Evolutionary conservation across 371 early-diverging fungal species (phyloP).

Genomic region (Rhizopus sp.): DNA sequence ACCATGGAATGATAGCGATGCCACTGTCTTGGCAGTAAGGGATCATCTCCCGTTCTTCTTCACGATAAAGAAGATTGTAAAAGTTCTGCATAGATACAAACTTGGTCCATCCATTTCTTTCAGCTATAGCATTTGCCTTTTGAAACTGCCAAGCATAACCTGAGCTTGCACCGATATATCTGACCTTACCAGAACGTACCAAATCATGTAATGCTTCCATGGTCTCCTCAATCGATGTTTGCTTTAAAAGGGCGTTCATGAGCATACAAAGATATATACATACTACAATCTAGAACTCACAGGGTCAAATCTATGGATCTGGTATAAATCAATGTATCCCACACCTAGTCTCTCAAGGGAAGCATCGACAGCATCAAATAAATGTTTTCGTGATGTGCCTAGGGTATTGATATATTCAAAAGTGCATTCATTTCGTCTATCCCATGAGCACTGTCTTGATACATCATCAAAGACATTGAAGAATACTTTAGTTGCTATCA

Average conservation of each 20-base stretch:
- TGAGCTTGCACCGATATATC: constrained; percentile 39
- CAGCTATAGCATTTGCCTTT: constrained; percentile 31
- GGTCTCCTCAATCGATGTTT: constrained; percentile 50
- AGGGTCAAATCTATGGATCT: constrained; percentile 49
- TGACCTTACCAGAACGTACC: constrained; percentile 43
- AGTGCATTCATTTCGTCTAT: background rate
- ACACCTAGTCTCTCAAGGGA: constrained; percentile 47
- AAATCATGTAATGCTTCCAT: constrained; percentile 53
- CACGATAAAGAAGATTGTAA: constrained; percentile 51
- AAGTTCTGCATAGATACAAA: constrained; percentile 45
- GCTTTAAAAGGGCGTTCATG: constrained; percentile 41
- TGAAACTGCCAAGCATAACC: constrained; percentile 29
- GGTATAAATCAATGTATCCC: constrained; percentile 68
- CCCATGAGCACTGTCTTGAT: background rate
- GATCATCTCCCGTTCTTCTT: constrained; percentile 57
- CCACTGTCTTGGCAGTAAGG: constrained; percentile 37
- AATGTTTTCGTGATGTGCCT: constrained; percentile 56
- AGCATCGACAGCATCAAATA: constrained; percentile 54
- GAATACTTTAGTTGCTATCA: constrained; percentile 43
- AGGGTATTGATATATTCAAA: constrained; percentile 23
- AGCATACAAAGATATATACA: constrained; percentile 4
- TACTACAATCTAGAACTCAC: constrained; percentile 9
- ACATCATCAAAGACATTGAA: constrained; percentile 2
- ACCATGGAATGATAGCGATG: constrained; percentile 42
- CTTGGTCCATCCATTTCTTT: constrained; percentile 48